Conservation (phyloP, 176 grass and related monocot species). For the Carex myosuroides region DNA sequence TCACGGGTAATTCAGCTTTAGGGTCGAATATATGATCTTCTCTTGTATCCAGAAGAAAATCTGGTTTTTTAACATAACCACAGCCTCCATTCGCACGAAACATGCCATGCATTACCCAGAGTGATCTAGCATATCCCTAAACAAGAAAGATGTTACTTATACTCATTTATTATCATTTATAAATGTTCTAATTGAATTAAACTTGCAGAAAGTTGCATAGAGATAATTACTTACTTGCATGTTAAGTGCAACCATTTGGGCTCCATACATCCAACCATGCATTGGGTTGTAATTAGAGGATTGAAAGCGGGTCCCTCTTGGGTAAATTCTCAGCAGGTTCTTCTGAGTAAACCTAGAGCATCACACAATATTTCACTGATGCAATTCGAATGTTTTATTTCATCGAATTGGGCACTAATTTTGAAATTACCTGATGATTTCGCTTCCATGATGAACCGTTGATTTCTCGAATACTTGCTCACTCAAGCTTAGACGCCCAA, state of each 20-base stretch:
- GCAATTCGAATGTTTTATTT: not conserved
- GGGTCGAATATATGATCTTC: conserved; percentile 41
- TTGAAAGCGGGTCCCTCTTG: conserved; percentile 42
- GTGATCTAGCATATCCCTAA: conserved; percentile 61
- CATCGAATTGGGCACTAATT: not conserved
- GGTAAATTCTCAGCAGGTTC: conserved; percentile 65
- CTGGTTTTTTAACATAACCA: conserved; percentile 87
- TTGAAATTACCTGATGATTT: conserved; percentile 44
- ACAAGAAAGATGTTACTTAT: not conserved
- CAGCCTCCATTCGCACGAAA: conserved; percentile 83
- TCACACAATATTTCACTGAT: not conserved
- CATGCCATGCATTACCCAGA: conserved; percentile 81
- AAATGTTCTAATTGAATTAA: not conserved
- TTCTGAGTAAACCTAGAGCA: conserved; percentile 55
- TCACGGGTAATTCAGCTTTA: conserved; percentile 26
- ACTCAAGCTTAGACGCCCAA: conserved; percentile 49
- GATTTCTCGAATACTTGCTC: conserved; percentile 63
- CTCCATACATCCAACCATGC: conserved; percentile 61
- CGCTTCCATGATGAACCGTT: conserved; percentile 32
- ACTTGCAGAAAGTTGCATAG: not conserved
- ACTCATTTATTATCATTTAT: not conserved
- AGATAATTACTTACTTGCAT: conserved; percentile 60
- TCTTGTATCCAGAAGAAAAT: conserved; percentile 36
- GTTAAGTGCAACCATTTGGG: conserved; percentile 82
- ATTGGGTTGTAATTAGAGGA: conserved; percentile 76